Evolutionary conservation across 768 basidiomycete species (phyloP), one percentile per base, ranked within the genome.

Genomic region (Imleria badia): DNA sequence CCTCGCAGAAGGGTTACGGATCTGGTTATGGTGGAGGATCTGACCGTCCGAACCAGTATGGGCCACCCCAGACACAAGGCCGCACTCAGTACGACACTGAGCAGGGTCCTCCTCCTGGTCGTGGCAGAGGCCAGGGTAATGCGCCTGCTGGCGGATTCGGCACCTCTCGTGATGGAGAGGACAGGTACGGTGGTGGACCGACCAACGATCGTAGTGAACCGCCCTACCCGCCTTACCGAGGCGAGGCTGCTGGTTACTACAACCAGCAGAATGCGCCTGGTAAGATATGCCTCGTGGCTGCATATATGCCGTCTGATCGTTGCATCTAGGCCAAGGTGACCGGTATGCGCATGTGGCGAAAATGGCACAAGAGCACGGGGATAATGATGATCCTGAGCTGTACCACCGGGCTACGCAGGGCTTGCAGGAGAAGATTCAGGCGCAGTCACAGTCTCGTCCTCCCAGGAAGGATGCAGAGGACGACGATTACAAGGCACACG

Each of bases 341-440:
- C 52, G 55, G 20, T 66, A 71, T 36, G 13, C 33, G 3, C 56
- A 55, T 41, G 26, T 60, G 52, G 56, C 66, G 2, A 30, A 38
- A 5, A 29, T 64, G n/a, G 69, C 66, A 5, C 33, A 48, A 22
- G 45, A 60, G 9, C 55, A 66, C 17, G 61, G 51, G 3, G 45
- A 54, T 0, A 55, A 62, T 1, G 56, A 62, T 1, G 56, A 71
- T 30, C 61, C 59, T 33, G 61, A 60, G 12, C 14, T 38, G 51
- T 69, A 62, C 31, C 62, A 49, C 23, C 48, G 39, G 19, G 62
- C 66, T 22, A 67, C 67, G 7, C 54, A 57, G 26, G 67, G 67
- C 5, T 39, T 69, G 30, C 58, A 65, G 0, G 58, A 60, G 22
- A 67, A 20, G 35, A 60, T 65, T n/a, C 55, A 70, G 43, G 26